Conservation (phyloP, 352 stramenopile species). For the Globisporangium orthogonon region DNA sequence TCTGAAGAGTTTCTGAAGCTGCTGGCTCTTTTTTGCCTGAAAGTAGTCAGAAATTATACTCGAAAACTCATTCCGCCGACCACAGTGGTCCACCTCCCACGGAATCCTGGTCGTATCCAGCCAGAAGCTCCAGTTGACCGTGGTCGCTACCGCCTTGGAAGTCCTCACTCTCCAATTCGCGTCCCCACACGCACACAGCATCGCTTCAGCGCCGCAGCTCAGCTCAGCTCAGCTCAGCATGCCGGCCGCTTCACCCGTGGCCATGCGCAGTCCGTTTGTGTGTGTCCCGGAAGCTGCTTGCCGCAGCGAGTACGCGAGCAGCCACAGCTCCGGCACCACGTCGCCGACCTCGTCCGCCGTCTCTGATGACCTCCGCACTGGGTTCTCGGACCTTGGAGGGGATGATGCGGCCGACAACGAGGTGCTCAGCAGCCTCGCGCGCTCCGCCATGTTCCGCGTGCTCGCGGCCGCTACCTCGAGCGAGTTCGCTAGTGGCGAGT, state of each 20-base stretch:
- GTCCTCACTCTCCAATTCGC: neutral
- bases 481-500: constrained; percentile 3
- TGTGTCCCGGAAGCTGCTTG: neutral
- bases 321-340: constrained; percentile 5
- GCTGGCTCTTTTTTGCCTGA: no score
- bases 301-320: neutral
- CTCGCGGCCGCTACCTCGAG: constrained; percentile 8
- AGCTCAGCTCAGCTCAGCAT: neutral
- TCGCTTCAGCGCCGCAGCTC: neutral
- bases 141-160: neutral
- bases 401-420: constrained; percentile 4
- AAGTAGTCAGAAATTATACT: no score
- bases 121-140: neutral
- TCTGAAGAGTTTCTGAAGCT: no score
- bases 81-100: neutral
- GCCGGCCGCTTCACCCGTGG: neutral
- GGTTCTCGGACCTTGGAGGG: neutral
- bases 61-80: neutral
- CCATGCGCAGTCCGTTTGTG: constrained; percentile 10
- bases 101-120: neutral
- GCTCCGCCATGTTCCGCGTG: constrained; percentile 9
- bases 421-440: constrained; percentile 7
- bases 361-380: neutral
- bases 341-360: constrained; percentile 5
- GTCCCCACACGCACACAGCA: neutral